Conservation (phyloP, 371 early-diverging fungal species). For the Mucor sp. region DNA sequence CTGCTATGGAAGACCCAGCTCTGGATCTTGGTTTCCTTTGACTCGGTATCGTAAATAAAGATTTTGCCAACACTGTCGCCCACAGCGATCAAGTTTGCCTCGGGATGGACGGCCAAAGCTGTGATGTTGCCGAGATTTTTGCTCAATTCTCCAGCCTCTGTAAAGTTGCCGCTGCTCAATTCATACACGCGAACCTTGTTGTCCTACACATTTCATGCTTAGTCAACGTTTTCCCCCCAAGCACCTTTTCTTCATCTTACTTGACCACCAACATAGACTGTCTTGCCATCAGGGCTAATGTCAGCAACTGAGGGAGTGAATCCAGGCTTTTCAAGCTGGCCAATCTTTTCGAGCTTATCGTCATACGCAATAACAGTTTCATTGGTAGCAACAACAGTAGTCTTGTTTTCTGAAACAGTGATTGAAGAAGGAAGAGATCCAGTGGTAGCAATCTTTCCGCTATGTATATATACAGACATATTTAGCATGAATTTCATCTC, state of each 20-base stretch:
- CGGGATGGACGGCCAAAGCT: constrained; percentile 75
- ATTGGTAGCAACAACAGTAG: constrained; percentile 54
- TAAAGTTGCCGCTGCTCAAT: constrained; percentile 14
- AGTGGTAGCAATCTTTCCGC: constrained; percentile 39
- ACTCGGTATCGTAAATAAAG: constrained; percentile 65
- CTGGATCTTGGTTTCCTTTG: constrained; percentile 57
- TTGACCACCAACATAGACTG: constrained; percentile 72
- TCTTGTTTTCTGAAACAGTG: constrained; percentile 43
- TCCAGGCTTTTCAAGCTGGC: constrained; percentile 24
- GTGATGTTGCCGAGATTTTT: constrained; percentile 74
- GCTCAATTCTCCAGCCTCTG: constrained; percentile 37
- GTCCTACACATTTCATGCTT: constrained; percentile 32
- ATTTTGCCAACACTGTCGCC: constrained; percentile 87
- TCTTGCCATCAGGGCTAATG: constrained; percentile 55
- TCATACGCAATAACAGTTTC: constrained; percentile 46
- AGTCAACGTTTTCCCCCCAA: background rate
- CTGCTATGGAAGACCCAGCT: constrained; percentile 93
- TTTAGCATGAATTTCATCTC: background rate
- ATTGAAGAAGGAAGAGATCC: constrained; percentile 58
- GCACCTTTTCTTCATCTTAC: constrained; percentile 30
- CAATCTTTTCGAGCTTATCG: constrained; percentile 33
- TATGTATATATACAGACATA: background rate
- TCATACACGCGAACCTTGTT: constrained; percentile 51
- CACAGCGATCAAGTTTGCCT: constrained; percentile 72
- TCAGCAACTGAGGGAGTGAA: constrained; percentile 63